These are phyloP conservation scores for Lachnellula subtilissima DNA, from an alignment of 2,329 filamentous ascomycete genomes.

Conservation along the genomic window DNA sequence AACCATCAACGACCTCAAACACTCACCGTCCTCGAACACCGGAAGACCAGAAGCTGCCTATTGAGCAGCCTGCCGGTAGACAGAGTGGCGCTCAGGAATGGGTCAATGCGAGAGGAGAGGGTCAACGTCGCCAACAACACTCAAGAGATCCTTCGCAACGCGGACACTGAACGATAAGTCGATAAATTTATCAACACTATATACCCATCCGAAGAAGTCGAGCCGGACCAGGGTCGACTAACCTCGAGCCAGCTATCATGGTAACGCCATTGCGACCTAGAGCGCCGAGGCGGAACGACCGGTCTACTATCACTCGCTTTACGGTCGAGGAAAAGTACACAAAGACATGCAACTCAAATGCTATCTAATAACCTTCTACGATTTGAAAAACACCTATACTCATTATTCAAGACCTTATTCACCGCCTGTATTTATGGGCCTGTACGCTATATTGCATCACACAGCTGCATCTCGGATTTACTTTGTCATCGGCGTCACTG, in stretches of 20 bases:
- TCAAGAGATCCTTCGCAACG: conserved; percentile 42
- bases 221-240: not conserved
- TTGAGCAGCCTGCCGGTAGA: conserved; percentile 49
- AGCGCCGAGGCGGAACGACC: conserved; percentile 1
- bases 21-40: conserved; percentile 20
- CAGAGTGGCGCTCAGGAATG: conserved; percentile 49
- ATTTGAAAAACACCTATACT: not conserved
- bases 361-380: not conserved
- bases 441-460: conserved; percentile 17
- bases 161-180: conserved; percentile 23
- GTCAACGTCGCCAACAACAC: conserved; percentile 31
- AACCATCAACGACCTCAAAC: conserved; percentile 10
- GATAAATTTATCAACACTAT: not conserved
- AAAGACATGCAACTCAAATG: not conserved
- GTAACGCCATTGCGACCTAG: conserved; percentile 3
- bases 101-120: conserved; percentile 44
- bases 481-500: conserved; percentile 16
- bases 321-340: conserved; percentile 1
- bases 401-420: not conserved
- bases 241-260: conserved; percentile 6
- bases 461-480: conserved; percentile 16
- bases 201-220: not conserved
- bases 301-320: not conserved
- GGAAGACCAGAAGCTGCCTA: conserved; percentile 57
- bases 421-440: conserved; percentile 10